A percentile compares a stretch with the other conserved stretches of the same genome.
These are phyloP conservation scores for Stylosanthes scabra DNA, from an alignment of 331 rosid species.

Conservation along the genomic window DNA sequence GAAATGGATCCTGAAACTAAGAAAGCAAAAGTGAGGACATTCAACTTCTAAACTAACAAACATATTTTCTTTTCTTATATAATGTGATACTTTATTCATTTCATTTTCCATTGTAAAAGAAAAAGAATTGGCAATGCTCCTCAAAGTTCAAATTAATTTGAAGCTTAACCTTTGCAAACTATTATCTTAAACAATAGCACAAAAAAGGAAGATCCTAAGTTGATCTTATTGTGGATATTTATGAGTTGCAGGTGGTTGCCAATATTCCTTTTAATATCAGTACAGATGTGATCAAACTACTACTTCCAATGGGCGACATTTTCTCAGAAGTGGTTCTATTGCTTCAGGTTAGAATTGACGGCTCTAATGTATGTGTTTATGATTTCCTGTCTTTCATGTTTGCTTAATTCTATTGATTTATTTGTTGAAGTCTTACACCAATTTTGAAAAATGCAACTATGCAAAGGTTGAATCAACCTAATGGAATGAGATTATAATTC, in stretches of 20 bases:
- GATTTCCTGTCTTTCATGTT: conserved; percentile 9
- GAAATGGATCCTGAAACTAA: conserved; percentile 49
- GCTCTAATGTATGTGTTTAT: neutral
- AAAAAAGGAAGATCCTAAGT: conserved; percentile 26
- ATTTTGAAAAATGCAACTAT: neutral
- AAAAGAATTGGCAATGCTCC: conserved; percentile 18
- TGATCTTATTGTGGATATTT: conserved; percentile 18
- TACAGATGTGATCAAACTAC: conserved; percentile 78
- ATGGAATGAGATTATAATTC: conserved; percentile 14
- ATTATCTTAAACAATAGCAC: neutral
- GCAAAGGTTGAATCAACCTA: conserved; percentile 19
- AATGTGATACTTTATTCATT: neutral
- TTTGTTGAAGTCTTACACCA: neutral
- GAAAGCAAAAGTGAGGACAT: conserved; percentile 72
- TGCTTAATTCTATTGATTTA: neutral
- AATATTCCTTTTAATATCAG: conserved; percentile 91
- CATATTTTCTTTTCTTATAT: conserved; percentile 22
- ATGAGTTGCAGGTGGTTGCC: conserved; percentile 73
- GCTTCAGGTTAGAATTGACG: conserved; percentile 68
- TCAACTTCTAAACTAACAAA: conserved; percentile 25
- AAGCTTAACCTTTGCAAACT: too few relatives aligned
- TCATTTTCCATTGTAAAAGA: neutral
- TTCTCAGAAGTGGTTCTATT: conserved; percentile 83
- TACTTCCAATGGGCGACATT: conserved; percentile 96
- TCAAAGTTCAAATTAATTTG: neutral